These are phyloP conservation scores for Russula foetens DNA, from an alignment of 768 basidiomycete genomes.

Conservation along the genomic window DNA sequence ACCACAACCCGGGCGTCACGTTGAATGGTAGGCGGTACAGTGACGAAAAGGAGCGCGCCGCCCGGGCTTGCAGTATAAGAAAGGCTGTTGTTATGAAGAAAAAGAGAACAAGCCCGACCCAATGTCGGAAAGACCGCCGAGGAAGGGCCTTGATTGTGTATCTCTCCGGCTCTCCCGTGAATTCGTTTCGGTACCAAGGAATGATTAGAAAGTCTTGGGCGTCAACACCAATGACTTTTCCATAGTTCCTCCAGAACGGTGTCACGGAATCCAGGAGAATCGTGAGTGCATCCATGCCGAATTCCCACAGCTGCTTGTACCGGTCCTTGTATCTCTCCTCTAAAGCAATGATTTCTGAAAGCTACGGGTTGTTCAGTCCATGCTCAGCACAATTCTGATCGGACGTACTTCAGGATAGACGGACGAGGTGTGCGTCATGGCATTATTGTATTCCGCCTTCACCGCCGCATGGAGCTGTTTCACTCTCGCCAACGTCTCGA, in stretches of 20 bases:
- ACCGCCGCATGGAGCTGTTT: slow-evolving; percentile 46
- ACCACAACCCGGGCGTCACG: slow-evolving; percentile 52
- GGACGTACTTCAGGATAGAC: slow-evolving; percentile 65
- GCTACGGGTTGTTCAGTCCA: slow-evolving; percentile 31
- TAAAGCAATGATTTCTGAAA: slow-evolving; percentile 59
- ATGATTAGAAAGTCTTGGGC: slow-evolving; percentile 75
- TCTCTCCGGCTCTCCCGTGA: slow-evolving; percentile 66
- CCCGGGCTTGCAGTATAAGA: slow-evolving; percentile 47
- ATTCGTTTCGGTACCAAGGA: slow-evolving; percentile 77
- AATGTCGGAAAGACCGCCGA: slow-evolving; percentile 56
- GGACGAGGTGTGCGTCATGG: slow-evolving; percentile 59
- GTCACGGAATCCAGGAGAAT: slow-evolving; percentile 68
- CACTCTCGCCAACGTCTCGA: slow-evolving; percentile 41
- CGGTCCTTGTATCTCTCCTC: slow-evolving; percentile 76
- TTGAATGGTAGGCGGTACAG: slow-evolving; percentile 53
- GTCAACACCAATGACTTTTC: slow-evolving; percentile 74
- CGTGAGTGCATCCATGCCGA: slow-evolving; percentile 71
- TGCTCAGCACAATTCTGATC: not conserved
- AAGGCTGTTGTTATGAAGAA: slow-evolving; percentile 39
- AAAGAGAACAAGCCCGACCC: slow-evolving; percentile 53
- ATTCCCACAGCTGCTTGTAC: slow-evolving; percentile 75
- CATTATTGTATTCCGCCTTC: slow-evolving; percentile 58
- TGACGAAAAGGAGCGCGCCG: slow-evolving; percentile 45
- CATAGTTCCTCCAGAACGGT: slow-evolving; percentile 76
- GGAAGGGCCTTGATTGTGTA: slow-evolving; percentile 55